Conservation (phyloP, 1,284 basidiomycete species). For the Naganishia liquefaciens region DNA sequence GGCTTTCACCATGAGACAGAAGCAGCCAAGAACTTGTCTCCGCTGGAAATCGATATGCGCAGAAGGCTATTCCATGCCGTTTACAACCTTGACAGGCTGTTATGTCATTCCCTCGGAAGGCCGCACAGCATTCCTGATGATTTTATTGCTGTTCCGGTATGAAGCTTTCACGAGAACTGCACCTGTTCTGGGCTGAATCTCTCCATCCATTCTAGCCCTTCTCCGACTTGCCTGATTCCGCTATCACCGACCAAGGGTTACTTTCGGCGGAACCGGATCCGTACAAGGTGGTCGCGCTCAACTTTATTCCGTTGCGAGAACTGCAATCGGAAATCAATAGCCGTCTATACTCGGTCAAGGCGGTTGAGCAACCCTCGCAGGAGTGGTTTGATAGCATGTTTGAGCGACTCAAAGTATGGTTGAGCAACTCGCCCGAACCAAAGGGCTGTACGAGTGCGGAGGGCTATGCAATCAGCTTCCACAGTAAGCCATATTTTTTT, state of each 20-base stretch:
- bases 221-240: constrained; percentile 48
- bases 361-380: constrained; percentile 41
- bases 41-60: constrained; percentile 55
- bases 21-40: constrained; percentile 47
- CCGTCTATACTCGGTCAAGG: constrained; percentile 50
- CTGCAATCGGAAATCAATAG: constrained; percentile 54
- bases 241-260: constrained; percentile 45
- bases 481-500: constrained; percentile 44
- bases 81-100: constrained; percentile 54
- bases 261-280: constrained; percentile 48
- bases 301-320: constrained; percentile 51
- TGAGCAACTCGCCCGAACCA: constrained; percentile 50
- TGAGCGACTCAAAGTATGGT: constrained; percentile 52
- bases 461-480: constrained; percentile 54
- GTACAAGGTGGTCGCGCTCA: constrained; percentile 53
- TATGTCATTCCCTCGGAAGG: constrained; percentile 52
- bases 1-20: constrained; percentile 55
- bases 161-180: constrained; percentile 16
- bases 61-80: constrained; percentile 54
- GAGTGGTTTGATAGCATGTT: constrained; percentile 55
- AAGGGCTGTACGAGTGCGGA: constrained; percentile 52
- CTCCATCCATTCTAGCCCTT: constrained; percentile 34
- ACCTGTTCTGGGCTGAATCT: background rate
- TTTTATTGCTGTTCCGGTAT: constrained; percentile 52
- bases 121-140: constrained; percentile 54